These are phyloP conservation scores for Colletotrichum paranaense DNA, from an alignment of 2,329 filamentous ascomycete species.

Conservation along the genomic window DNA sequence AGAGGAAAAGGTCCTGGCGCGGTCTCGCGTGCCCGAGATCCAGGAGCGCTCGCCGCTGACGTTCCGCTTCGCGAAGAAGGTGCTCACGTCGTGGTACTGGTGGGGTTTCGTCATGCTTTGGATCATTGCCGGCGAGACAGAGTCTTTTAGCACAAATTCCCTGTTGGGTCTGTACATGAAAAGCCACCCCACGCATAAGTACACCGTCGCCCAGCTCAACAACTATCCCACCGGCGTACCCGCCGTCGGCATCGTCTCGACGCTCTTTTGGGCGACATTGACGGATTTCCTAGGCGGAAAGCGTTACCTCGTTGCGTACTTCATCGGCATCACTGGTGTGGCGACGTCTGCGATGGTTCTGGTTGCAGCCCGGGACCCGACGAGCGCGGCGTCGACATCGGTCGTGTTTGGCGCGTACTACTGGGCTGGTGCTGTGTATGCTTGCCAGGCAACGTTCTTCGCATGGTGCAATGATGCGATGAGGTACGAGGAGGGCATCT, in stretches of 20 bases:
- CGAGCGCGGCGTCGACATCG: slow-evolving; percentile 54
- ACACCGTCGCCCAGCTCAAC: slow-evolving; percentile 62
- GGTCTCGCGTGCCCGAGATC: slow-evolving; percentile 51
- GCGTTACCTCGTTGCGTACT: slow-evolving; percentile 74
- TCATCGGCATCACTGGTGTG: slow-evolving; percentile 73
- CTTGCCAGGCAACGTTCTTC: slow-evolving; percentile 80
- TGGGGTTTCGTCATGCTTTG: slow-evolving; percentile 75
- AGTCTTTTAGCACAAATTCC: slow-evolving; percentile 75
- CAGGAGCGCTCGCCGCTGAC: slow-evolving; percentile 57
- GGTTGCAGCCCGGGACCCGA: slow-evolving; percentile 56
- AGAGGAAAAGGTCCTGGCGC: slow-evolving; percentile 52
- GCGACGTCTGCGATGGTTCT: slow-evolving; percentile 72
- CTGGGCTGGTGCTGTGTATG: slow-evolving; percentile 76
- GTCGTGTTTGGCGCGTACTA: slow-evolving; percentile 75
- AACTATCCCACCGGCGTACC: slow-evolving; percentile 68
- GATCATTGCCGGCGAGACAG: slow-evolving; percentile 78
- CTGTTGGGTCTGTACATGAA: slow-evolving; percentile 65
- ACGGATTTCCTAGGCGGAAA: slow-evolving; percentile 74
- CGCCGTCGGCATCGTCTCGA: slow-evolving; percentile 68
- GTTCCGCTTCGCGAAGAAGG: slow-evolving; percentile 62
- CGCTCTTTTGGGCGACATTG: slow-evolving; percentile 75
- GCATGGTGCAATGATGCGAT: slow-evolving; percentile 81
- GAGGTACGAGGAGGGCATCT: slow-evolving; percentile 70
- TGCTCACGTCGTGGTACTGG: slow-evolving; percentile 71
- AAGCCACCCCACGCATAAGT: slow-evolving; percentile 54